Evolutionary conservation across 495 filamentous ascomycete species (phyloP), one percentile per base, ranked within the genome.

Genomic region (Neurospora discreta): DNA sequence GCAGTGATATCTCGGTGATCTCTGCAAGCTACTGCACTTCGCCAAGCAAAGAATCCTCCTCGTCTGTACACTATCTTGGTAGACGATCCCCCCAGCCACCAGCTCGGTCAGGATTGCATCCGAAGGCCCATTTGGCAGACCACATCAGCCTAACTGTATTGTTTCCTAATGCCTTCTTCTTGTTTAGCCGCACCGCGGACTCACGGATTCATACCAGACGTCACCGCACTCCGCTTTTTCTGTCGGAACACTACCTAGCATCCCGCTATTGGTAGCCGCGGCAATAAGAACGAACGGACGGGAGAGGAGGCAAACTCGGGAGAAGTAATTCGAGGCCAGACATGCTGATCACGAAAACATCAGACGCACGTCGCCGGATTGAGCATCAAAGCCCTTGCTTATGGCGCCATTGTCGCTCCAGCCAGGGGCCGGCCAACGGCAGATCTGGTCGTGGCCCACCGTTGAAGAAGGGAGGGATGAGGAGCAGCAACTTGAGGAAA

Each of bases 151-250:
- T 23, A 11, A 60, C 30, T 15, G 69, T 60, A 42, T 36, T 18
- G 3, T 20, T 16, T 60, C n/a, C 30, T 67, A 69, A 75, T 75
- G 71, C 75, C 72, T 71, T 74, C 72, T 71, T 74, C 70, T 65
- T 72, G 75, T 77, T 78, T 78, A 80, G 77, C 75, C 77, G 75
- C 77, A 73, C 74, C 67, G 38, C 60, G 69, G 36, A 60, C 52
- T 60, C 52, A 30, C 52, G 52, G 52, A 60, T 60, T 60, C 52
- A 60, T 26, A 60, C 52, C 52, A 60, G 23, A 60, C 52, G 52
- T 30, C 52, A 30, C 58, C 67, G 70, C 60, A 52, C 43, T 16
- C 60, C 69, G 68, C 71, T 73, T 71, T 71, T 30, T 44, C 65
- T 70, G 44, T 69, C 74, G 74, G 74, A 71, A 79, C 58, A 73